A percentile compares a stretch with the other conserved stretches of the same genome.
These are phyloP conservation scores for Starmerella floris DNA, from an alignment of 805 yeast genomes.

Conservation along the genomic window DNA sequence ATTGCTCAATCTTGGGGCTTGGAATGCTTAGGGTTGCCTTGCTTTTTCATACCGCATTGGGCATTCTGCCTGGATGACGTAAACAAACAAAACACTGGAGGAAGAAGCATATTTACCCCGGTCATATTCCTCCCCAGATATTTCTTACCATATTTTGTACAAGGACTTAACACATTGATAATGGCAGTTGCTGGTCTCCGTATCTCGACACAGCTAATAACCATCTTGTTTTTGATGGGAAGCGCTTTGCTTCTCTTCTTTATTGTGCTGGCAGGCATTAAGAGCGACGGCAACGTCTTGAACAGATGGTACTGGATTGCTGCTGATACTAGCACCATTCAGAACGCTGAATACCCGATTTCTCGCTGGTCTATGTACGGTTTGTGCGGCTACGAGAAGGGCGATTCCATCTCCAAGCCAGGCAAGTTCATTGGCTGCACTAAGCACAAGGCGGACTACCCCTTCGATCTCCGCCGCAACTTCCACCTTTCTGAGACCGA, in stretches of 20 bases:
- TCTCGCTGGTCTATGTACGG: constrained; percentile 80
- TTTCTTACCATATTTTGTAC: background rate
- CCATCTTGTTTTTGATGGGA: constrained; percentile 31
- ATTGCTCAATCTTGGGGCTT: background rate
- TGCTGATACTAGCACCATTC: constrained; percentile 52
- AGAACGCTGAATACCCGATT: constrained; percentile 28
- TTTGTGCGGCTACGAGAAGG: constrained; percentile 37
- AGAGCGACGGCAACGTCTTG: constrained; percentile 40
- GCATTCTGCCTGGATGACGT: constrained; percentile 1
- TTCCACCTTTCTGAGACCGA: constrained; percentile 45
- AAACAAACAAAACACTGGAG: constrained; percentile 1
- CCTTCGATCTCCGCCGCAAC: constrained; percentile 70
- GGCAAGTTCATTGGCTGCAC: constrained; percentile 41
- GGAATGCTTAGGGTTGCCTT: background rate
- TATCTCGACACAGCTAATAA: constrained; percentile 2
- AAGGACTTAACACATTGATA: background rate
- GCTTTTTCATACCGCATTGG: constrained; percentile 4
- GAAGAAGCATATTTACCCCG: background rate
- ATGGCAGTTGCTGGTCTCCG: constrained; percentile 11
- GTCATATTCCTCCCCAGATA: background rate
- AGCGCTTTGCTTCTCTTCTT: constrained; percentile 46
- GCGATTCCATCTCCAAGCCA: constrained; percentile 35
- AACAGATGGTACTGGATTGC: constrained; percentile 65
- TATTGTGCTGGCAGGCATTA: constrained; percentile 47
- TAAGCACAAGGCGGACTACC: constrained; percentile 54